These are phyloP conservation scores for Solanum sejunctum DNA, from an alignment of 257 asterid species.

Conservation along the genomic window DNA sequence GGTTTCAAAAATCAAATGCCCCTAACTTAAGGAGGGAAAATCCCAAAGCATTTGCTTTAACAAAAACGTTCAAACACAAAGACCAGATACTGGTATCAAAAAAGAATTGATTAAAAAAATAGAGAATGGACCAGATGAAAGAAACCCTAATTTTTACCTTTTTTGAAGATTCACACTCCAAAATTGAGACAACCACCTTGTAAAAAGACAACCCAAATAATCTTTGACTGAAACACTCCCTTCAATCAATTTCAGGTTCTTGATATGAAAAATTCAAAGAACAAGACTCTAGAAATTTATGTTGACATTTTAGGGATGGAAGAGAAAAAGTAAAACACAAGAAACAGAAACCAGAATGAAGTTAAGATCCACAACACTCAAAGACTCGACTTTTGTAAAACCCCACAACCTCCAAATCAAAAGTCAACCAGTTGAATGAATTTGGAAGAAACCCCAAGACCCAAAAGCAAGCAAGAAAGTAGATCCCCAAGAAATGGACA, in stretches of 20 bases:
- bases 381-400: slow-evolving; percentile 23
- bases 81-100: slow-evolving; percentile 16
- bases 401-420: slow-evolving; percentile 8
- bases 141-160: slow-evolving; percentile 35
- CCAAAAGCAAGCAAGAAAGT: slow-evolving; percentile 5
- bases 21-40: slow-evolving; percentile 44
- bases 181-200: background rate
- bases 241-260: background rate
- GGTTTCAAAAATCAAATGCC: slow-evolving; percentile 48
- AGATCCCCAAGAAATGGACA: slow-evolving; percentile 38
- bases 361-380: slow-evolving; percentile 13
- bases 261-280: background rate
- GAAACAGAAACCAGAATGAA: slow-evolving; percentile 1
- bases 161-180: slow-evolving; percentile 4
- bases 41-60: slow-evolving; percentile 22
- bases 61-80: slow-evolving; percentile 33
- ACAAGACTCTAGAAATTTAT: background rate
- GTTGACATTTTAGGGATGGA: background rate
- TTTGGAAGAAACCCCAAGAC: background rate
- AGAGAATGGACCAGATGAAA: slow-evolving; percentile 26
- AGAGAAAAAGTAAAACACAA: background rate
- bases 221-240: background rate
- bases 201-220: background rate
- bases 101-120: slow-evolving; percentile 1
- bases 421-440: slow-evolving; percentile 4